Conservation (phyloP, 495 filamentous ascomycete species). For the Xylaria telfairii region DNA sequence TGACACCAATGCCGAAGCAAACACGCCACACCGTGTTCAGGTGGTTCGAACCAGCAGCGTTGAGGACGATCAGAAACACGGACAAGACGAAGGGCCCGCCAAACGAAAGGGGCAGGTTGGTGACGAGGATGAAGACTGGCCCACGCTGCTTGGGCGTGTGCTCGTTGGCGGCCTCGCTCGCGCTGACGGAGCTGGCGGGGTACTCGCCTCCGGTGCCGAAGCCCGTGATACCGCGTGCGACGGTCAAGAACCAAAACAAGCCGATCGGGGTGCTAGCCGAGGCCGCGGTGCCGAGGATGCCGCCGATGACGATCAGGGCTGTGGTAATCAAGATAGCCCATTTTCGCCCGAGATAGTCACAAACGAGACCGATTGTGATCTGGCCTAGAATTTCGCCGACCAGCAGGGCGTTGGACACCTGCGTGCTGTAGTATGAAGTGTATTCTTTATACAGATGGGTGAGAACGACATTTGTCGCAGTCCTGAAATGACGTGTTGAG, state of each 20-base stretch:
- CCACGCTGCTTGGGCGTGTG: constrained; percentile 43
- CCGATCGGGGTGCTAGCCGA: constrained; percentile 51
- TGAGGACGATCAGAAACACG: constrained; percentile 57
- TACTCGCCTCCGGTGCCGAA: constrained; percentile 54
- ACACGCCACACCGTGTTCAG: constrained; percentile 58
- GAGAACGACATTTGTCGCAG: constrained; percentile 59
- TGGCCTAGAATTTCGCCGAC: constrained; percentile 62
- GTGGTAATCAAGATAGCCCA: constrained; percentile 59
- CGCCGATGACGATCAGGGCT: constrained; percentile 58
- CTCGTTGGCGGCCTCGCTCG: constrained; percentile 57
- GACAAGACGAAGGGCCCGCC: constrained; percentile 57
- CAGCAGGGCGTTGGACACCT: constrained; percentile 58
- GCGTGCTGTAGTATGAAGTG: constrained; percentile 46
- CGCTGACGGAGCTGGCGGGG: constrained; percentile 52
- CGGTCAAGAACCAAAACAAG: constrained; percentile 63
- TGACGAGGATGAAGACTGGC: constrained; percentile 56
- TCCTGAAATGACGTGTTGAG: constrained; percentile 28
- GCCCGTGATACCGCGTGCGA: constrained; percentile 59
- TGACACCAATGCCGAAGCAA: constrained; percentile 58
- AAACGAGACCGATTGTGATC: constrained; percentile 55
- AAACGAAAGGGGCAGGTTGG: constrained; percentile 58
- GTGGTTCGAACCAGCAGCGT: constrained; percentile 42
- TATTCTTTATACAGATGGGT: constrained; percentile 53
- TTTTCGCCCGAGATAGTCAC: constrained; percentile 61
- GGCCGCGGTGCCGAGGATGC: constrained; percentile 56